A percentile compares a stretch with the other conserved stretches of the same genome.
Evolutionary conservation across 352 stramenopile genomes (phyloP).

Genomic region (Phytophthora sansomeana): DNA sequence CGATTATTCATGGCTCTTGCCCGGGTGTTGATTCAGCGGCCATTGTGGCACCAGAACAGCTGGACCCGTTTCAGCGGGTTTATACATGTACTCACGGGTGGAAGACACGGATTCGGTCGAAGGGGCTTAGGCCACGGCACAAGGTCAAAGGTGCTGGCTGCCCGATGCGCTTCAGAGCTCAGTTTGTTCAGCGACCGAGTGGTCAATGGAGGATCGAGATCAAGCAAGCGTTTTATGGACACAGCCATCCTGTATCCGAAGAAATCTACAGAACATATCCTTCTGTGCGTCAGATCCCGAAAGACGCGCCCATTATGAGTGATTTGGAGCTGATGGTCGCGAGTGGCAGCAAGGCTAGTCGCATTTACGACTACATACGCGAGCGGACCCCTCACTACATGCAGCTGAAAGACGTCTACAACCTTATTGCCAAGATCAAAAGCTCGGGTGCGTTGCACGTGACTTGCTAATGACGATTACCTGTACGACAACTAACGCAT

Average conservation of each 20-base stretch:
- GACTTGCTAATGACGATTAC: neutral
- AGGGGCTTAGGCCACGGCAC: neutral
- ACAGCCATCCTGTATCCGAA: conserved; percentile 1
- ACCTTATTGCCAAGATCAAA: conserved; percentile 13
- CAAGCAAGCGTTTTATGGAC: conserved; percentile 3
- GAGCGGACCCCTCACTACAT: neutral
- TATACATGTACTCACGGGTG: conserved; percentile 23
- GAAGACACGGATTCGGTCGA: conserved; percentile 3
- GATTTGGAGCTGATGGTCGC: conserved; percentile 9
- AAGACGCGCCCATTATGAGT: neutral
- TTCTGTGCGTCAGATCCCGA: neutral
- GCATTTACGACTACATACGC: conserved; percentile 27
- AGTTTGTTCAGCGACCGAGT: neutral
- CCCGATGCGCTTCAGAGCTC: conserved; percentile 1
- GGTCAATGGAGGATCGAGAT: conserved; percentile 4
- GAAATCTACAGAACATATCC: conserved; percentile 4
- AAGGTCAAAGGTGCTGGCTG: neutral
- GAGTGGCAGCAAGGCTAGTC: conserved; percentile 22
- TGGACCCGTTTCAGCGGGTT: conserved; percentile 11
- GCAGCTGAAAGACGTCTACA: conserved; percentile 14
- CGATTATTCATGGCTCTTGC: too few relatives aligned
- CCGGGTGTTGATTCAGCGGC: too few relatives aligned
- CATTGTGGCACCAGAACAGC: conserved; percentile 2
- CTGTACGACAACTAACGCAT: neutral
- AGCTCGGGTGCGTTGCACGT: neutral